A percentile compares a stretch with the other conserved stretches of the same genome.
phyloP scores from a whole-genome alignment of 2,329 filamentous ascomycete genomes.

The Colletotrichum coccodes region DNA sequence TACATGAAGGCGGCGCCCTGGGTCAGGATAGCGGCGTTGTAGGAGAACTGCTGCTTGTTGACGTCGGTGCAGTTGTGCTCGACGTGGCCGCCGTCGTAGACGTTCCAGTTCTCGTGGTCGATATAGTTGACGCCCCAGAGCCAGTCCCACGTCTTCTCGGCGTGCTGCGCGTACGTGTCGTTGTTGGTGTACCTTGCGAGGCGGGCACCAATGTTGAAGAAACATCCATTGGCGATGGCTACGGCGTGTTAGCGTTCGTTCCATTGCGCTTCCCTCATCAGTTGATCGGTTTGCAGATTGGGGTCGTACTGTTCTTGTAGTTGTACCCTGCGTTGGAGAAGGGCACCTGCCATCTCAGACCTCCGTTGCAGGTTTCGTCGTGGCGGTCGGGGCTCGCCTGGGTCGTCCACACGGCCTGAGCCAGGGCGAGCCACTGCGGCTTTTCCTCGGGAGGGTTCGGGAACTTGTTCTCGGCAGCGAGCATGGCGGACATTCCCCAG shows the following conservation, averaged over 20 bases:
- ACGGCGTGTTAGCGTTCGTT: neutral
- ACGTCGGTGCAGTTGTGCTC: constrained; percentile 68
- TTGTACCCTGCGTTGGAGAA: constrained; percentile 79
- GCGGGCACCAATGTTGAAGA: constrained; percentile 74
- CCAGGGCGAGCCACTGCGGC: constrained; percentile 72
- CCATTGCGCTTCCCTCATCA: neutral
- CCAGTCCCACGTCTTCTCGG: constrained; percentile 72
- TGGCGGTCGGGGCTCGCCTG: constrained; percentile 71
- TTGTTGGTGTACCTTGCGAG: constrained; percentile 78
- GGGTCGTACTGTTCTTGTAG: constrained; percentile 71
- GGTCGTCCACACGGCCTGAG: constrained; percentile 76
- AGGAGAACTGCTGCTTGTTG: constrained; percentile 73
- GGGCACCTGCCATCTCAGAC: constrained; percentile 82
- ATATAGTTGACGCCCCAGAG: constrained; percentile 65
- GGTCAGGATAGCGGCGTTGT: constrained; percentile 71
- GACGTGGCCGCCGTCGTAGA: constrained; percentile 72
- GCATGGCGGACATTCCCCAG: constrained; percentile 76
- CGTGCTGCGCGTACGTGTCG: constrained; percentile 70
- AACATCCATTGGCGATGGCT: constrained; percentile 70
- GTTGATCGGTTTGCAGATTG: too few relatives aligned
- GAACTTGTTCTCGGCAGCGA: constrained; percentile 73
- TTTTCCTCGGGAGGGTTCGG: constrained; percentile 64
- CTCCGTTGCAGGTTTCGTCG: constrained; percentile 71
- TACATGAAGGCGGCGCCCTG: constrained; percentile 76
- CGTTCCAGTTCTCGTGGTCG: constrained; percentile 66